Conservation (phyloP, 2,329 filamentous ascomycete species). For the Colletotrichum orbiculare region DNA sequence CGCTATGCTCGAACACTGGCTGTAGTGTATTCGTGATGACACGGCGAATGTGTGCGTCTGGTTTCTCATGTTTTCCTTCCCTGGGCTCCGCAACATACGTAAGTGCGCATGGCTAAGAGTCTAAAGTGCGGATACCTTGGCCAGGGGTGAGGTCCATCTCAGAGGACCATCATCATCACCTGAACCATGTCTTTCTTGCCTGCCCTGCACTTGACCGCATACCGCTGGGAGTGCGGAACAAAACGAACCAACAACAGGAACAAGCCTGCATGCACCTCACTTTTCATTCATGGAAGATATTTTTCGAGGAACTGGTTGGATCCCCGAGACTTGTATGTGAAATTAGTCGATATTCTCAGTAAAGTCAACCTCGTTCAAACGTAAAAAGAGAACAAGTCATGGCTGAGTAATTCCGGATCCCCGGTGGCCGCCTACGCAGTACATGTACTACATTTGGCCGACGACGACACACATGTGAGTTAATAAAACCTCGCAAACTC, state of each 20-base stretch:
- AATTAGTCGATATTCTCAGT: no score
- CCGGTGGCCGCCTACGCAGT: no score
- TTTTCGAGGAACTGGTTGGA: no score
- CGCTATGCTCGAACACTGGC: background rate
- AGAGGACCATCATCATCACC: slow-evolving; percentile 2
- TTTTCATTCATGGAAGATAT: no score
- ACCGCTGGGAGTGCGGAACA: slow-evolving; percentile 1
- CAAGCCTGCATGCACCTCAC: background rate
- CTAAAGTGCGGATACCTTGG: slow-evolving; percentile 32
- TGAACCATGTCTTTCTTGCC: slow-evolving; percentile 5
- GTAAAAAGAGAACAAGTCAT: no score
- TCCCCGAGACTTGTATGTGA: no score
- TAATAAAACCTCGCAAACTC: background rate
- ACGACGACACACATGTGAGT: no score
- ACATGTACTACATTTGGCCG: no score
- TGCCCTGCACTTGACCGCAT: slow-evolving; percentile 5
- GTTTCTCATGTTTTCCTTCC: slow-evolving; percentile 3
- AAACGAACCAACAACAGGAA: slow-evolving; percentile 23
- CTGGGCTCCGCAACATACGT: slow-evolving; percentile 26
- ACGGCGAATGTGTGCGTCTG: background rate
- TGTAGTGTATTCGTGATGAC: background rate
- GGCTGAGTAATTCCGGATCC: no score
- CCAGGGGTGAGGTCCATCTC: slow-evolving; percentile 21
- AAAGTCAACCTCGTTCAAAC: no score
- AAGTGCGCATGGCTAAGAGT: slow-evolving; percentile 27